A percentile compares a stretch with the other conserved stretches of the same genome.
Conservation (phyloP, 169 alveolate species). For the Plasmodium knowlesi region DNA sequence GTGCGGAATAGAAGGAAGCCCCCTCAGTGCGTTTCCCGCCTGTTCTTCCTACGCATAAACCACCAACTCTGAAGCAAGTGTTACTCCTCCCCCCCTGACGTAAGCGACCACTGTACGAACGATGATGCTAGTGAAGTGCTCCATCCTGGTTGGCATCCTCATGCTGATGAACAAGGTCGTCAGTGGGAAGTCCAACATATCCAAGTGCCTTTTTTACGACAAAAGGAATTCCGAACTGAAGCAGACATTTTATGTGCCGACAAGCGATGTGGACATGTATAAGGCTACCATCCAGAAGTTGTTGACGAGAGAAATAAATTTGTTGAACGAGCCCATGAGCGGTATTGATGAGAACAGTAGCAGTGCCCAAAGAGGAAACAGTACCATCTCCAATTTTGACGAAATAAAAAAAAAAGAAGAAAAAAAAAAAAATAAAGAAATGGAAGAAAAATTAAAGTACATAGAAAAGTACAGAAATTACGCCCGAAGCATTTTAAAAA, state of each 20-base stretch:
- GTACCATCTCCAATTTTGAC: slow-evolving; percentile 24
- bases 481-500: slow-evolving; percentile 34
- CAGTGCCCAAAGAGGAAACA: background rate
- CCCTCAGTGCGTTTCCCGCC: background rate
- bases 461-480: slow-evolving; percentile 68
- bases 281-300: slow-evolving; percentile 43
- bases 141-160: background rate
- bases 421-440: slow-evolving; percentile 46
- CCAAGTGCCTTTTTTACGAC: slow-evolving; percentile 44
- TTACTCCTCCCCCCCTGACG: background rate
- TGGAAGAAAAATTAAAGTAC: slow-evolving; percentile 58
- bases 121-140: background rate
- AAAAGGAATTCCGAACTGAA: slow-evolving; percentile 34
- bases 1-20: background rate
- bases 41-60: background rate
- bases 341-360: background rate
- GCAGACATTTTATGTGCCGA: slow-evolving; percentile 38
- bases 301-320: slow-evolving; percentile 16
- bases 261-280: slow-evolving; percentile 47
- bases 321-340: slow-evolving; percentile 13
- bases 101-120: background rate
- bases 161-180: background rate
- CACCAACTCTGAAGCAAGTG: background rate
- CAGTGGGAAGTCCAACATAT: slow-evolving; percentile 8
- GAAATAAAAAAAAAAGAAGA: slow-evolving; percentile 50